Evolutionary conservation across 495 filamentous ascomycete genomes (phyloP), one percentile per base, ranked within the genome.

Genomic region (Saxophila tyrrhenica): DNA sequence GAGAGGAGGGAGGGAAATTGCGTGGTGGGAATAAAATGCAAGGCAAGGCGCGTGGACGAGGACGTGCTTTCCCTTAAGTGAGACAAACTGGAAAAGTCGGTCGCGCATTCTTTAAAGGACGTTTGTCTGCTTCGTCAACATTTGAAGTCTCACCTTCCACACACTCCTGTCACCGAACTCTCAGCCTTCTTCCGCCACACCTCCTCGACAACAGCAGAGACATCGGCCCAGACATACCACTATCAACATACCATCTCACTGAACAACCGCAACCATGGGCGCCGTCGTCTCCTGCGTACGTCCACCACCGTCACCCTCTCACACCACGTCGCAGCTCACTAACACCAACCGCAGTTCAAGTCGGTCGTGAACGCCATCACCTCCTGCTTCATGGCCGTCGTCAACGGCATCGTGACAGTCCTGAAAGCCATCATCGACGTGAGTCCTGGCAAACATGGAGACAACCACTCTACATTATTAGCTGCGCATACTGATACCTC

Each of bases 231-330:
- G 29, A 35, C 5, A 7, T 13, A 35, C 29, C 29, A 35, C 5
- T 35, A 35, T 35, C 29, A 25, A 25, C 45, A 25, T 10, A 16
- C 45, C 11, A 17, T 8, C 41, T 21, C 32, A 17, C 13, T 16
- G 5, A 49, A 57, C 56, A 38, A 59, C 65, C 51, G 57, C 66
- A 75, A 86, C 73, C 66, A 97, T 97, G 91, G 91, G 91, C 73
- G 90, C 87, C 72, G 86, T 96, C 68, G 78, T 94, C 56, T 95
- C 89, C 70, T 95, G 91, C 63, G 91, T 97, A 90, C 61, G 89
- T 46, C 13, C 29, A 35, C 13, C 29, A 35, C 29, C 51, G 41
- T 52, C 19, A 35, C 38, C 49, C 46, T 47, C 25, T 57, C 48
- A 20, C 21, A n/a, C 42, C 25, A 43, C 21, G 15, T 25, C 17